A percentile compares a stretch with the other conserved stretches of the same genome.
phyloP scores from a whole-genome alignment of 192 early-diverging fungal species.

The Coemansia sp. region DNA sequence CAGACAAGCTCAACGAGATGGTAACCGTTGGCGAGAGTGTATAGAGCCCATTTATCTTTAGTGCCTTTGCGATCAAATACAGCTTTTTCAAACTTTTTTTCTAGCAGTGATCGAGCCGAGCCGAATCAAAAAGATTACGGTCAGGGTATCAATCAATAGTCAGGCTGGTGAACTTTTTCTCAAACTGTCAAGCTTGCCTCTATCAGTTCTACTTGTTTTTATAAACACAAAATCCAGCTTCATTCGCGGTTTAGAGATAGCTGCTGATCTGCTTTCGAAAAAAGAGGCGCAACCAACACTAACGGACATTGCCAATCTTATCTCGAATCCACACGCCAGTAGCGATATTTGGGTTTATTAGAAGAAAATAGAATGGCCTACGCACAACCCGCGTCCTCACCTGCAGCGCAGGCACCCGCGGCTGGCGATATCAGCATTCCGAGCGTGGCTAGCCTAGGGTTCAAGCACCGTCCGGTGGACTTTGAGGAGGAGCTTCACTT shows the following conservation, averaged over 20 bases:
- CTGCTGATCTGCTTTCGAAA: neutral
- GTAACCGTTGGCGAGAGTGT: conserved; percentile 56
- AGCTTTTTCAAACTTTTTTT: conserved; percentile 8
- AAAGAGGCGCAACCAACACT: neutral
- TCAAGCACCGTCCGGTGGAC: conserved; percentile 28
- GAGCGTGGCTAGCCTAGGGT: conserved; percentile 26
- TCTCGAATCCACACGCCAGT: neutral
- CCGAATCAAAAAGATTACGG: conserved; percentile 10
- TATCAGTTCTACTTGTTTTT: neutral
- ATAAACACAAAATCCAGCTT: neutral
- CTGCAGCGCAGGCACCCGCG: conserved; percentile 10
- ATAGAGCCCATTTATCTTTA: neutral
- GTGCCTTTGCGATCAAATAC: neutral
- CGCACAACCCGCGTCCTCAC: conserved; percentile 22
- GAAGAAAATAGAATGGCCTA: conserved; percentile 29
- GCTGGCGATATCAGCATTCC: conserved; percentile 17
- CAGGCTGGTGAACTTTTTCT: neutral
- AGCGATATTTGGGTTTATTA: conserved; percentile 1
- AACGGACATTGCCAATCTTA: neutral
- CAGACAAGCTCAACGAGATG: conserved; percentile 65
- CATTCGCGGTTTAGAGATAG: neutral
- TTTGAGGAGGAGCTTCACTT: conserved; percentile 55
- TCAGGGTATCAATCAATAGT: neutral
- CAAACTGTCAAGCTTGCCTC: neutral
- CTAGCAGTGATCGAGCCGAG: neutral